Evolutionary conservation across 441 rosid species (phyloP).

Genomic region (Pelargonium fulgidum): DNA sequence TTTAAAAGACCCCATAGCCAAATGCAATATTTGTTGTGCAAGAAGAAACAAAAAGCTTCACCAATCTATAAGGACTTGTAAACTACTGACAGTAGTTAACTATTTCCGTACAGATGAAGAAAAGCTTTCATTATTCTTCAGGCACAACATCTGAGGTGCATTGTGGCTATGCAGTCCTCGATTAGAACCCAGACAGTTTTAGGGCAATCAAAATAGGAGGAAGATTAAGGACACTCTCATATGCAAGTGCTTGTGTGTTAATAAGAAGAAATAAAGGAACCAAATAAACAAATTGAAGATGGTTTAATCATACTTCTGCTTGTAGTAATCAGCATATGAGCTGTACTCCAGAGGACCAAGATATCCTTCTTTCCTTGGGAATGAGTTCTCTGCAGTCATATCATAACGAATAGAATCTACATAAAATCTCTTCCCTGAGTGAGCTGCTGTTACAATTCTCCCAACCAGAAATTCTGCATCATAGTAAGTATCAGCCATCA

Average conservation of each 20-base stretch:
- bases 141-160: constrained; percentile 49
- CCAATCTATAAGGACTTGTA: constrained; percentile 32
- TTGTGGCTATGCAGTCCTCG: constrained; percentile 36
- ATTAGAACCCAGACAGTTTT: constrained; percentile 12
- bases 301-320: constrained; percentile 67
- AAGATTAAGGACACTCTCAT: neutral
- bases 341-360: constrained; percentile 97
- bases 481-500: constrained; percentile 76
- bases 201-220: neutral
- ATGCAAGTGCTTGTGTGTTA: constrained; percentile 1
- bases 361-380: constrained; percentile 99
- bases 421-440: constrained; percentile 97
- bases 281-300: constrained; percentile 1
- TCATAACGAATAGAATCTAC: constrained; percentile 84
- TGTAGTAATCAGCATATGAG: constrained; percentile 90
- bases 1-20: constrained; percentile 40
- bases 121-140: constrained; percentile 40
- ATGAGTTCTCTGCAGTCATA: constrained; percentile 92
- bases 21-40: constrained; percentile 42
- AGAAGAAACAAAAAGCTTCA: constrained; percentile 48
- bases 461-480: constrained; percentile 61
- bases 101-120: constrained; percentile 27
- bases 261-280: neutral
- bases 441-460: constrained; percentile 93
- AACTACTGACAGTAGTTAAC: constrained; percentile 32